Conservation (phyloP, 129 eudicot genomes). For the Chrysanthemum seticuspe region DNA sequence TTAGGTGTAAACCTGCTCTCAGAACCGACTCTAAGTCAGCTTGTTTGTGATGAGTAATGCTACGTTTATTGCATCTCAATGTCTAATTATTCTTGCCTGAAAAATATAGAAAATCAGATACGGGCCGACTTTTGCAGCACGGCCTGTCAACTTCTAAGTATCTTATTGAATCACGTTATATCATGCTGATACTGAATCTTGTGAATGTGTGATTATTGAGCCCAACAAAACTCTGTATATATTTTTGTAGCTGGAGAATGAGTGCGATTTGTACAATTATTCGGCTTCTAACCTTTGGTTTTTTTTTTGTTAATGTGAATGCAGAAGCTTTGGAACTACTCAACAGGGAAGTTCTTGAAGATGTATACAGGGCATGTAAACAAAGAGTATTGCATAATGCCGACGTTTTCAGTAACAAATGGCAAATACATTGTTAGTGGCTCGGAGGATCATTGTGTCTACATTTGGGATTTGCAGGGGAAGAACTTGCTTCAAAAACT, state of each 20-base stretch:
- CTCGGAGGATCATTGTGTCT: slow-evolving; percentile 84
- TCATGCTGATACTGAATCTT: not conserved
- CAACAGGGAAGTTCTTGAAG: slow-evolving; percentile 74
- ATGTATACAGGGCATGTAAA: slow-evolving; percentile 71
- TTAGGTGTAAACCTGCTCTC: not conserved
- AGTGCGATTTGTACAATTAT: not conserved
- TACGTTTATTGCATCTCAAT: not conserved
- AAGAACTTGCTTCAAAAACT: slow-evolving; percentile 75
- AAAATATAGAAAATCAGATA: not conserved
- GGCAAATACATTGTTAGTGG: slow-evolving; percentile 89
- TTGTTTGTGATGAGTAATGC: too few relatives aligned
- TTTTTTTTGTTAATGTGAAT: slow-evolving; percentile 20
- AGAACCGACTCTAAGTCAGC: too few relatives aligned
- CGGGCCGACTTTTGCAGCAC: not conserved
- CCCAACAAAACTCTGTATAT: not conserved
- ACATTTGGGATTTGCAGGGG: slow-evolving; percentile 85
- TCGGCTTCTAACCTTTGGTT: slow-evolving; percentile 5
- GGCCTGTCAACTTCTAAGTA: not conserved
- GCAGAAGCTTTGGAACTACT: slow-evolving; percentile 88
- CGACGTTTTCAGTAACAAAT: slow-evolving; percentile 79
- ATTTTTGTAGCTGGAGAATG: not conserved
- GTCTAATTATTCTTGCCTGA: not conserved
- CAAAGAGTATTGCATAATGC: slow-evolving; percentile 68
- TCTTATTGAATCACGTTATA: not conserved
- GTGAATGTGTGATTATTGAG: not conserved